Evolutionary conservation across 2,329 filamentous ascomycete genomes (phyloP).

Genomic region (Decorospora gaudefroyi): DNA sequence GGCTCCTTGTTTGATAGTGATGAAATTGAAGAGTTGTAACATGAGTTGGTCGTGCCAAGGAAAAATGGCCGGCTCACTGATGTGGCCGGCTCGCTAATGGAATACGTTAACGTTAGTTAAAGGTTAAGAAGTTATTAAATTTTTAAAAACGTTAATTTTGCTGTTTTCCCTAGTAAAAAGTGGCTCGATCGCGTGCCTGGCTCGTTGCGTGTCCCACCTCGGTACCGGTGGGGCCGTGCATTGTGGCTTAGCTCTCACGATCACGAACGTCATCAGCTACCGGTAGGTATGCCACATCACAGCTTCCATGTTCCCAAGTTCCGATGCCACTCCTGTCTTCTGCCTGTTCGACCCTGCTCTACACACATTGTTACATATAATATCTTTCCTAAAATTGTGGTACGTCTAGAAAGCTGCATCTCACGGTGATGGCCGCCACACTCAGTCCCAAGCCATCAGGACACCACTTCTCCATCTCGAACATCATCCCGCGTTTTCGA

Average conservation of each 20-base stretch:
- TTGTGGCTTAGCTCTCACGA: constrained; percentile 25
- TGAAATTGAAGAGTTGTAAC: too few species aligned
- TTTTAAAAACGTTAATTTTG: too few species aligned
- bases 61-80: too few species aligned
- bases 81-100: too few species aligned
- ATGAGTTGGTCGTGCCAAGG: too few species aligned
- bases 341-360: background rate
- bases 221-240: constrained; percentile 32
- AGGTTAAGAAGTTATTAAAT: too few species aligned
- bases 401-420: too few species aligned
- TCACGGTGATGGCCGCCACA: constrained; percentile 26
- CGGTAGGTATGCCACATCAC: background rate
- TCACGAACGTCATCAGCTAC: constrained; percentile 13
- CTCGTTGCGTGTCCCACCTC: too few species aligned
- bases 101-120: too few species aligned
- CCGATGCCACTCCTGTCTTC: background rate
- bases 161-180: too few species aligned
- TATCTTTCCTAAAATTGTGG: background rate
- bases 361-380: background rate
- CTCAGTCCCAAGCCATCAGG: constrained; percentile 18
- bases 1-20: too few species aligned
- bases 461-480: constrained; percentile 34
- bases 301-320: background rate
- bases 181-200: too few species aligned
- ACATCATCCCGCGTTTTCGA: constrained; percentile 36